Conservation (phyloP, 1,284 basidiomycete genomes). For the Ceratobasidium sp. region DNA sequence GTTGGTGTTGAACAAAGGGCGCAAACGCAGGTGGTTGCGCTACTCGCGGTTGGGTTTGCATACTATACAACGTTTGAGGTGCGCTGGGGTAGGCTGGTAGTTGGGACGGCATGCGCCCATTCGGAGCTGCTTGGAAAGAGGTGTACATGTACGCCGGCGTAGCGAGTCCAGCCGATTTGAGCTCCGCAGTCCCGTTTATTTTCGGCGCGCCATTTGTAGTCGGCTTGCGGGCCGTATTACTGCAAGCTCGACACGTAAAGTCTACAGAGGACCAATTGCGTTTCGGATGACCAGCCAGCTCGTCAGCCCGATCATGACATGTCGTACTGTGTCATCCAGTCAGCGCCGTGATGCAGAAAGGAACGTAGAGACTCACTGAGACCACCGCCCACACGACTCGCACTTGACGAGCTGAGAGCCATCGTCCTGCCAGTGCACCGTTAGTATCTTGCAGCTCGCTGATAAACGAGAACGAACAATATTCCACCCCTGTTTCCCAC, state of each 20-base stretch:
- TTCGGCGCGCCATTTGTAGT: background rate
- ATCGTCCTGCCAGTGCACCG: slow-evolving; percentile 67
- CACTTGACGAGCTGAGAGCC: slow-evolving; percentile 81
- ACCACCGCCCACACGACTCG: slow-evolving; percentile 82
- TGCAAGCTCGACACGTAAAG: slow-evolving; percentile 56
- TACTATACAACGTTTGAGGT: slow-evolving; percentile 1
- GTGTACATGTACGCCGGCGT: slow-evolving; percentile 23
- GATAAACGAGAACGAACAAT: slow-evolving; percentile 60
- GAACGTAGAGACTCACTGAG: slow-evolving; percentile 59
- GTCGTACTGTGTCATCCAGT: slow-evolving; percentile 56
- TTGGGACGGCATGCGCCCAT: slow-evolving; percentile 8
- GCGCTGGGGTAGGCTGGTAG: background rate
- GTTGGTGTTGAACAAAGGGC: slow-evolving; percentile 10
- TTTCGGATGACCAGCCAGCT: slow-evolving; percentile 64
- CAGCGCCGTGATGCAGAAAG: background rate
- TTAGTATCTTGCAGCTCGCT: slow-evolving; percentile 43
- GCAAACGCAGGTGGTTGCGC: slow-evolving; percentile 12
- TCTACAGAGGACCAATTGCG: slow-evolving; percentile 79
- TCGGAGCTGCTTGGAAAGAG: slow-evolving; percentile 22
- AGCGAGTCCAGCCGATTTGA: background rate
- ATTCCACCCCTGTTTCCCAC: slow-evolving; percentile 74
- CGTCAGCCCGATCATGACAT: slow-evolving; percentile 77
- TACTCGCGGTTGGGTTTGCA: background rate
- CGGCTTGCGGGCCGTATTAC: slow-evolving; percentile 30
- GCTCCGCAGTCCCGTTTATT: slow-evolving; percentile 3